Base-by-base conservation (phyloP, 108 stramenopile genomes). In the Bacterosira constricta region DNA sequence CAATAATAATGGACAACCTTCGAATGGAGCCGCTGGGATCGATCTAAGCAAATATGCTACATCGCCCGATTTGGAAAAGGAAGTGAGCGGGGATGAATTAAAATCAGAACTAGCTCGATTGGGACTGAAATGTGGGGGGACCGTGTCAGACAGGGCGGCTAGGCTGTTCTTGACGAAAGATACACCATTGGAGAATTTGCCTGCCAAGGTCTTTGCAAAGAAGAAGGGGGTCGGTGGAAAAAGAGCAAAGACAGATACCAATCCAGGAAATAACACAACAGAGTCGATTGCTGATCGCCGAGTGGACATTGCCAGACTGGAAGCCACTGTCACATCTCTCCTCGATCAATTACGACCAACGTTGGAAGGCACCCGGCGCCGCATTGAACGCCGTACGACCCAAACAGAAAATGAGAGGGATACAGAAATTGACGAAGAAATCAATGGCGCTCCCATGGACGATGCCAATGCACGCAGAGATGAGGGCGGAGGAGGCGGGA, bases 121-220 rank as follows among this genome's bases (percentile, higher is more conserved):
- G 55, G 97, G 96, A 30, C 68, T 98, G 26, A 99, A 99, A 87
- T 97, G 96, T 80, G 98, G 98, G 26, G 98, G 98, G 0, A 95
- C 94, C 1, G 67, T 86, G 31, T 41, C 75, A 39, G 92, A 98
- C 72, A 81, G 98, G 50, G 97, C 97, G 4, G 88, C 94, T 38
- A 77, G 98, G 34, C 77, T 99, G 23, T 94, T 96, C 50, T 42
- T 93, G 41, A 88, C 95, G 35, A 96, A 96, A 69, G 95, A 96
- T 65, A 93, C 88, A 30, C 75, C 83, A 18, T 52, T 88, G 68
- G 92, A 92, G 38, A 80, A 98, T 31, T 75, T 98, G 13, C 90
- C 92, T 13, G 87, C 86, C 44, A 90, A 96, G 52, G 35, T 92
- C 7, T 88, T 89, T 66, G 88, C 82, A 51, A 89, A 87, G 71